phyloP scores from a whole-genome alignment of 2,329 filamentous ascomycete genomes.

The Aspergillus costaricaensis region DNA sequence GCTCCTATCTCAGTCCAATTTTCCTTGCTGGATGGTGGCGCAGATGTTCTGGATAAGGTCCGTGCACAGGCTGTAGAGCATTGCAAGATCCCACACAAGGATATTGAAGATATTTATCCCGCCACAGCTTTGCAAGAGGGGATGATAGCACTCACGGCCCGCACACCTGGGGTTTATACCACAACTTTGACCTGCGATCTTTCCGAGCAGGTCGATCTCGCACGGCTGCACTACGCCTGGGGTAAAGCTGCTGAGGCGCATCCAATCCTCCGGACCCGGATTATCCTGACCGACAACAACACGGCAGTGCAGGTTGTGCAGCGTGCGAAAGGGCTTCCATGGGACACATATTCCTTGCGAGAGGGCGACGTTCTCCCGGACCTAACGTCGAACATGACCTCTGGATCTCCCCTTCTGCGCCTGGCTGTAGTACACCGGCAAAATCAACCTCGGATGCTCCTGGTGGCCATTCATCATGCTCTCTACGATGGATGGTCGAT shows the following conservation, averaged over 20 bases:
- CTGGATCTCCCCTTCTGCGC: not conserved
- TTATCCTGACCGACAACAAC: slow-evolving; percentile 8
- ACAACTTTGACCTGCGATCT: not conserved
- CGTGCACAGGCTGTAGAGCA: not conserved
- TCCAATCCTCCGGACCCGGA: not conserved
- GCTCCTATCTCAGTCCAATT: not conserved
- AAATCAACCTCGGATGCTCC: not conserved
- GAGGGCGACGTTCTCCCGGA: not conserved
- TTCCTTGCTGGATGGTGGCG: not conserved
- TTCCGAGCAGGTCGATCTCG: not conserved
- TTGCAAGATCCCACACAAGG: not conserved
- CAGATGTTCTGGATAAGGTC: not conserved
- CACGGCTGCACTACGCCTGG: slow-evolving; percentile 2
- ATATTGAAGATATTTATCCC: slow-evolving; percentile 16
- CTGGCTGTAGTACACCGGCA: not conserved
- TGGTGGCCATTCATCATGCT: slow-evolving; percentile 40
- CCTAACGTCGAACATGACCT: not conserved
- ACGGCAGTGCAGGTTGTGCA: slow-evolving; percentile 10
- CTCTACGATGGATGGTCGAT: slow-evolving; percentile 49
- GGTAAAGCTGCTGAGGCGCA: not conserved
- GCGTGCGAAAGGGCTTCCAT: not conserved
- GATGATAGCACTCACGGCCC: not conserved
- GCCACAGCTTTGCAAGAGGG: slow-evolving; percentile 14
- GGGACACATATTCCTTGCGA: not conserved
- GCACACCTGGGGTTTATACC: not conserved